Evolutionary conservation across 768 basidiomycete species (phyloP).

Genomic region (Mycena leptocephala): DNA sequence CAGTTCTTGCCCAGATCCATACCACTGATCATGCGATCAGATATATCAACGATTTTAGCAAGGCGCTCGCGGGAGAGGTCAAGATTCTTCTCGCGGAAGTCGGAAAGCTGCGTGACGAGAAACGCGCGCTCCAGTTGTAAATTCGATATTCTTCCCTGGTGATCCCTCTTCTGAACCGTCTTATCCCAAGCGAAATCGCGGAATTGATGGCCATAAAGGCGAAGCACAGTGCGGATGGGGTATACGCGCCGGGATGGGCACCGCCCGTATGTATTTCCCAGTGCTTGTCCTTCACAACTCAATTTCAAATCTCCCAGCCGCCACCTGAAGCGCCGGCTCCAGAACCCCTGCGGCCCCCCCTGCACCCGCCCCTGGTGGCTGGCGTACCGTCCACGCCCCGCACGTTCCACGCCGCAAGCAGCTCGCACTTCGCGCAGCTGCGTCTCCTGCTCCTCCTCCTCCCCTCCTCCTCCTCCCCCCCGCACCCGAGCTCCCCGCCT

Average conservation of each 20-base stretch:
- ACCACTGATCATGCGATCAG: constrained; percentile 8
- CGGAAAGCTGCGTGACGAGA: constrained; percentile 73
- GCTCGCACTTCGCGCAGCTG: constrained; percentile 40
- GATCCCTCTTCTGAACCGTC: neutral
- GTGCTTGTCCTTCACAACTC: neutral
- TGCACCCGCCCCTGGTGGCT: constrained; percentile 64
- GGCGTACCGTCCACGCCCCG: constrained; percentile 67
- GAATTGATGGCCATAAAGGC: constrained; percentile 74
- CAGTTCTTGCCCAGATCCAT: neutral
- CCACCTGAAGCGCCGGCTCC: constrained; percentile 39
- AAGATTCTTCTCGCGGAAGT: constrained; percentile 74
- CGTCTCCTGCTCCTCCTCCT: constrained; percentile 41
- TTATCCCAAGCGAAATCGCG: constrained; percentile 66
- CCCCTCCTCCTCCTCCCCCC: constrained; percentile 45
- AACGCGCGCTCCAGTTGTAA: constrained; percentile 71
- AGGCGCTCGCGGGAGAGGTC: constrained; percentile 75
- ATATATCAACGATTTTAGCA: constrained; percentile 76
- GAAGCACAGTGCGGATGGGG: constrained; percentile 74
- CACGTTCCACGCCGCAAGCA: constrained; percentile 41
- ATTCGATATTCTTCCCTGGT: constrained; percentile 33
- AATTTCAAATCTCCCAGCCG: neutral
- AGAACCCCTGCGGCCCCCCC: constrained; percentile 44
- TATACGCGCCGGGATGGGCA: constrained; percentile 70
- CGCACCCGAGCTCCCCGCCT: constrained; percentile 57
- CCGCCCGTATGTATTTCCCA: constrained; percentile 52